Conservation (phyloP, 495 filamentous ascomycete species). For the Pseudoneurospora amorphoporcata region DNA sequence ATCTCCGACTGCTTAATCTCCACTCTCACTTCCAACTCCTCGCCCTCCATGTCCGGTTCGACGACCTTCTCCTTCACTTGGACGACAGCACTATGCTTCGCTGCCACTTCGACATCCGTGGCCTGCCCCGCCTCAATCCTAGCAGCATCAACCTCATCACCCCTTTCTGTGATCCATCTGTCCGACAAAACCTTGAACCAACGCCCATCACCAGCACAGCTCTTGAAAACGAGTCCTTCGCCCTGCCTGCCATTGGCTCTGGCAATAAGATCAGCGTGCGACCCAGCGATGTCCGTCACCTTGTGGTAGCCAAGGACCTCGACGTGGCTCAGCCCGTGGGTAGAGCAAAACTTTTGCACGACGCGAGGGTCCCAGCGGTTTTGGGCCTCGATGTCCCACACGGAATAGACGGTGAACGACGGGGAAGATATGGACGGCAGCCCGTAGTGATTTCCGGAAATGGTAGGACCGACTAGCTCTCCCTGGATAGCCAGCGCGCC, state of each 20-base stretch:
- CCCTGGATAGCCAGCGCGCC: conserved; percentile 17
- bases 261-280: conserved; percentile 12
- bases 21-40: background rate
- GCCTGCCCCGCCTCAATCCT: background rate
- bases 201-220: conserved; percentile 6
- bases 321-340: conserved; percentile 15
- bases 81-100: background rate
- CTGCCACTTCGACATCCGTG: background rate
- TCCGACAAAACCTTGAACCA: conserved; percentile 22
- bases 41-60: background rate
- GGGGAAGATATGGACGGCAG: background rate
- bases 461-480: conserved; percentile 17
- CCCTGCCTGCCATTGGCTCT: conserved; percentile 7
- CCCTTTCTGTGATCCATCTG: conserved; percentile 8
- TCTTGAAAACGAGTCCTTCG: conserved; percentile 25
- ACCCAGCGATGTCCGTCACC: conserved; percentile 4
- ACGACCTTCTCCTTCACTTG: background rate
- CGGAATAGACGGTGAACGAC: conserved; percentile 14
- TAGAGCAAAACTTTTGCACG: conserved; percentile 5
- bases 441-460: conserved; percentile 13
- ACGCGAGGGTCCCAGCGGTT: conserved; percentile 5
- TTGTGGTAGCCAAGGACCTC: conserved; percentile 14
- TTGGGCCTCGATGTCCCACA: conserved; percentile 9
- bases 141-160: conserved; percentile 3
- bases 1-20: background rate